Base-by-base conservation (phyloP, 805 yeast genomes). In the Sporopachydermia lactativora region DNA sequence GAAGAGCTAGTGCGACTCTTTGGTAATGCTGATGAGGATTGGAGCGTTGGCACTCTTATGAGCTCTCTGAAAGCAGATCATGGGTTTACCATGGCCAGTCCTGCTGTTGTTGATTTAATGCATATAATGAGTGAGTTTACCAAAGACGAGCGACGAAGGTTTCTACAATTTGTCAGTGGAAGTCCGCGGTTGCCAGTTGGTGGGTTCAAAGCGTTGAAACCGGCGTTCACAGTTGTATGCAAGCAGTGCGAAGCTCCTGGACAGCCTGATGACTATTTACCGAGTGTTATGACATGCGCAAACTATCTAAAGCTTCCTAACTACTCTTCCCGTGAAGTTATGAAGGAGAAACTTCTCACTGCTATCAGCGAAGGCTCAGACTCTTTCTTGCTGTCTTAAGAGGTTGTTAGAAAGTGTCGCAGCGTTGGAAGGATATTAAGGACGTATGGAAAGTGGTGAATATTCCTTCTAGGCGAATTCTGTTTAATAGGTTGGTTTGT, bases 221-320 rank as follows among this genome's bases (percentile, higher is more conserved):
- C 98, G 0, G 79, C 71, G 41, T 68, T 89, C 38, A 89, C 97
- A 0, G 86, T 92, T 28, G 97, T 92, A 2, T 61, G 84, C 45
- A 86, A 84, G 53, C 77, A 71, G 43, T 48, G 55, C n/a, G 97
- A 89, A 40, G 76, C 71, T 38, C 80, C 77, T 0, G 54, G 72
- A 17, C 58, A 61, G 8, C 70, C 82, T 3, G 95, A 89, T 57
- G 85, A 77, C 45, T 86, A 80, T 52, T 65, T 92, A 42, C 97
- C 98, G 2, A 84, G 95, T 60, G 98, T 92, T 2, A 89, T 89
- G 98, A 89, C 98, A 0, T 89, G 98, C 64, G 96, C 94, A 3
- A 89, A 89, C 55, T 92, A 89, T 54, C 66, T 89, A 48, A 89
- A 89, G 56, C 62, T 92, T 15, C 97, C 98, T 3, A 73, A 81